Evolutionary conservation across 2,329 filamentous ascomycete species (phyloP), one percentile per base, ranked within the genome.

Genomic region (Pseudocercospora macadamiae): DNA sequence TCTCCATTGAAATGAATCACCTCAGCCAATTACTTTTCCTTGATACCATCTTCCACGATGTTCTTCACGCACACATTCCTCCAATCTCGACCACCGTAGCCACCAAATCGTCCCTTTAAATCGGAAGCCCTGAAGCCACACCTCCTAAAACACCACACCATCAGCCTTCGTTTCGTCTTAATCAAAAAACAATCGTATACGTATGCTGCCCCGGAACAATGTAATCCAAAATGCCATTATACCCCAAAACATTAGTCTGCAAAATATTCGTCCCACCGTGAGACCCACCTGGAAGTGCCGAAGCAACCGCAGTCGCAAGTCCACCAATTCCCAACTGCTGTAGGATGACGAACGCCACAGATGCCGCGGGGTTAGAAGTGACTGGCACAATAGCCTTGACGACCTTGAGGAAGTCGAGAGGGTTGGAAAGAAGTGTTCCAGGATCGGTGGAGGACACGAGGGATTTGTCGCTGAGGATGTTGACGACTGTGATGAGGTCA

Each of bases 401-500:
- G 5, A 53, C 48, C 6, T 47, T 44, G 10, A 64, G 30, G 14
- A 61, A 21, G 18, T 39, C 34, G 14, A 56, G 36, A 9, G 61
- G 61, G 36, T 59, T 55, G 26, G 36, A 21, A 34, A 64, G 55
- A 0, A 64, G 52, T n/a, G 55, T 25, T 3, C 51, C 45, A 8
- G 52, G 34, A 26, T 36, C 36, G 16, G 39, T 39, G 44, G 28
- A 36, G 12, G 54, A 42, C 34, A 62, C 37, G 54, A 60, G 32
- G 28, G 49, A 36, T 34, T 34, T 34, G 26, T 39, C 47, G 12
- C 51, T 51, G 19, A 60, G 47, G 57, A 60, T 51, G 45, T 30
- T 51, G 57, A 55, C 23, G 12, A 45, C 47, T 7, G 59, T 47
- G 53, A 60, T 37, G 25, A 64, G 55, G 12, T 61, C 61, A 5